These are phyloP conservation scores for Irpex sp. DNA, from an alignment of 1,284 basidiomycete genomes.

Conservation along the genomic window DNA sequence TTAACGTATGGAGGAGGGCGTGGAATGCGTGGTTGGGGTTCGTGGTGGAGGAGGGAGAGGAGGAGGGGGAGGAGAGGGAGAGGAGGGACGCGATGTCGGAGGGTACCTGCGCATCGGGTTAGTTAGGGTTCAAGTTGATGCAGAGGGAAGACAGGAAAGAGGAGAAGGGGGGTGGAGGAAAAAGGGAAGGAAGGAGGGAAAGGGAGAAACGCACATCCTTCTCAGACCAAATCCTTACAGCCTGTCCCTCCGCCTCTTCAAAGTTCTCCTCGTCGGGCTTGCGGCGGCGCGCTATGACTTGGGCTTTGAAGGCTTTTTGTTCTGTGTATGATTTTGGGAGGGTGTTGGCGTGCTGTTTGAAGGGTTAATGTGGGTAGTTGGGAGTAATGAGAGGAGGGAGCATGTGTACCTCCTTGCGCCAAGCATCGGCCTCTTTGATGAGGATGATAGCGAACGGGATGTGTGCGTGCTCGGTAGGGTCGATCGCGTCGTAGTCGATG, in stretches of 20 bases:
- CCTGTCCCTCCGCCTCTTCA: constrained; percentile 86
- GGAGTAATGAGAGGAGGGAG: not conserved
- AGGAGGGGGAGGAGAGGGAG: constrained; percentile 22
- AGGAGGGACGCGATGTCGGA: constrained; percentile 66
- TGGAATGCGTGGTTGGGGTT: constrained; percentile 58
- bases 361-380: not conserved
- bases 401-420: constrained; percentile 64
- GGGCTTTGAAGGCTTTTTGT: constrained; percentile 76
- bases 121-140: not conserved
- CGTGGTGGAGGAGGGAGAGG: constrained; percentile 34
- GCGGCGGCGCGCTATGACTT: constrained; percentile 53
- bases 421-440: constrained; percentile 77
- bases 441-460: constrained; percentile 87
- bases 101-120: constrained; percentile 44
- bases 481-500: constrained; percentile 73
- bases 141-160: not conserved
- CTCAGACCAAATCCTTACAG: constrained; percentile 70
- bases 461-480: constrained; percentile 84
- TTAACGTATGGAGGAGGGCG: constrained; percentile 81
- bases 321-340: constrained; percentile 67
- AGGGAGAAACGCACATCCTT: constrained; percentile 40
- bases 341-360: constrained; percentile 55
- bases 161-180: not conserved
- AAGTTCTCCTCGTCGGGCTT: constrained; percentile 94
- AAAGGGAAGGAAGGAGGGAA: not conserved